These are phyloP conservation scores for Linnemannia schmuckeri DNA, from an alignment of 192 early-diverging fungal species.

Conservation along the genomic window DNA sequence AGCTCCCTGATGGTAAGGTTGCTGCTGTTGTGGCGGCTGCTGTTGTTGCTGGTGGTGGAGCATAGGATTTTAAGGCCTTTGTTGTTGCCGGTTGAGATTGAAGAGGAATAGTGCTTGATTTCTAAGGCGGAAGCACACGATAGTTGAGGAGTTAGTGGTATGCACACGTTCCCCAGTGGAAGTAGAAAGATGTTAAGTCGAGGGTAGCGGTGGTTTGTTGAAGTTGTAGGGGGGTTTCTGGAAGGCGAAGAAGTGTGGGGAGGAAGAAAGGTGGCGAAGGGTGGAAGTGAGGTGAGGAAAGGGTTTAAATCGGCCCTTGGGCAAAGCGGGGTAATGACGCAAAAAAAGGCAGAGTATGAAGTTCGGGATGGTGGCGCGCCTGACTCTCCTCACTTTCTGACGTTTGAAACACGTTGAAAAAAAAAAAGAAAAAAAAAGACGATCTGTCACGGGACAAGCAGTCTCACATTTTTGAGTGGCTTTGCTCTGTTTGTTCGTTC, in stretches of 20 bases:
- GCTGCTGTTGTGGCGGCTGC: constrained; percentile 2
- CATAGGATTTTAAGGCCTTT: background rate
- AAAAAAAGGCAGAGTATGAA: background rate
- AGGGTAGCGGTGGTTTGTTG: background rate
- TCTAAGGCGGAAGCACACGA: background rate
- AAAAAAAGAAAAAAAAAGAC: constrained; percentile 5
- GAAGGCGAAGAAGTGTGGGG: background rate
- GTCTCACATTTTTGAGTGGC: constrained; percentile 6
- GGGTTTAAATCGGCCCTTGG: background rate
- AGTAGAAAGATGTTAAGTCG: background rate
- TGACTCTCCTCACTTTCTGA: background rate
- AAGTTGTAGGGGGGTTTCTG: background rate
- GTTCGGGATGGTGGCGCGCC: constrained; percentile 1
- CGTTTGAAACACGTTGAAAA: background rate
- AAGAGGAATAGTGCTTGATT: background rate
- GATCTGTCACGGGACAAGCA: constrained; percentile 1
- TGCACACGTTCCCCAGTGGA: background rate
- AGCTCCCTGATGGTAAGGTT: constrained; percentile 13
- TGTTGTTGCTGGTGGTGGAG: constrained; percentile 12
- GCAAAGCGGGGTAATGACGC: background rate
- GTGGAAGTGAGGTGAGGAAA: background rate
- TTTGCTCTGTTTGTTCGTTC: constrained; percentile 4
- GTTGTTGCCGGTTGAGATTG: background rate
- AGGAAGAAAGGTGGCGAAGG: too few species aligned
- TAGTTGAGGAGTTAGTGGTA: background rate